These are phyloP conservation scores for Protostelium mycophagum DNA, from an alignment of 78 protist species.

Conservation along the genomic window DNA sequence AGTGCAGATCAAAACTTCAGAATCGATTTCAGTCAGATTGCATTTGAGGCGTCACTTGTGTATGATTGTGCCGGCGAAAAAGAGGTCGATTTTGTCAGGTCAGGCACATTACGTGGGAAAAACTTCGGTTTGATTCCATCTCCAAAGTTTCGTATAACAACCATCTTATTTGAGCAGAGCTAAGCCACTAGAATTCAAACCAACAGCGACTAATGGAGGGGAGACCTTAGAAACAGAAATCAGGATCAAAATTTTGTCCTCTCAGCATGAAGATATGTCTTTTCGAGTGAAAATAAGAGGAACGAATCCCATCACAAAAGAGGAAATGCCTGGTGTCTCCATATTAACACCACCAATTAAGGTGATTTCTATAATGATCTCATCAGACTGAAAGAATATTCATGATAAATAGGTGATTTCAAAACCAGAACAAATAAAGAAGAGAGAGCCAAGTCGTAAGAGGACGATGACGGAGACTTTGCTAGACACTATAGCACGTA, in stretches of 20 bases:
- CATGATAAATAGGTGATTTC: constrained; percentile 28
- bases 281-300: constrained; percentile 55
- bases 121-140: no score
- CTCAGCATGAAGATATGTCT: constrained; percentile 65
- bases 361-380: background rate
- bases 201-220: constrained; percentile 50
- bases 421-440: constrained; percentile 57
- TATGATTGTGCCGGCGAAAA: constrained; percentile 51
- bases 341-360: constrained; percentile 34
- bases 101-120: no score
- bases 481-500: constrained; percentile 38
- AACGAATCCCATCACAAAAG: constrained; percentile 40
- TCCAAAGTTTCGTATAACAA: background rate
- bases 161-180: background rate
- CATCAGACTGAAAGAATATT: background rate
- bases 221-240: constrained; percentile 32
- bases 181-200: constrained; percentile 48
- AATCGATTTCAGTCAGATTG: constrained; percentile 37
- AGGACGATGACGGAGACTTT: constrained; percentile 51
- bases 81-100: constrained; percentile 54
- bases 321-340: constrained; percentile 21
- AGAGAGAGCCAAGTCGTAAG: constrained; percentile 44
- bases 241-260: constrained; percentile 48
- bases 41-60: constrained; percentile 39
- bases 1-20: background rate